Base-by-base conservation (phyloP, 805 yeast genomes). In the Candida vaughaniae region DNA sequence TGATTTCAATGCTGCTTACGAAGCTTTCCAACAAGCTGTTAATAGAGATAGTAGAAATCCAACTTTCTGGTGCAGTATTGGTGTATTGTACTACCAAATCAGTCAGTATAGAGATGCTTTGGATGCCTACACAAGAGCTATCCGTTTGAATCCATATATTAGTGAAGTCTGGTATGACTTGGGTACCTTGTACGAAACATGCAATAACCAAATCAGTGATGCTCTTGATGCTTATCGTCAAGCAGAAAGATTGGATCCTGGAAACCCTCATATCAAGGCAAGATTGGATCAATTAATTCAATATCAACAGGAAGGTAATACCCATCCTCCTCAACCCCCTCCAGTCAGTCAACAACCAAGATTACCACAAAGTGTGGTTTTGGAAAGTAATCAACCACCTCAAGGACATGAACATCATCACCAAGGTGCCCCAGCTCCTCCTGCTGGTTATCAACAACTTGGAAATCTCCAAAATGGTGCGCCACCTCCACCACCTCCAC, bases 121-220 rank as follows among this genome's bases (percentile, higher is more conserved):
- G 46, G 98, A 93, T 60, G 99, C 99, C 11, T 93, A 93, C 66
- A 90, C 98, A 6, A 73, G 98, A 38, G 99, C 99, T 8, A 93
- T 93, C 43, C 75, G 97, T 51, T 76, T 93, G 53, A 93, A 93
- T 52, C 99, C 99, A 11, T 90, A 90, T 68, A 85, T 93, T 48
- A 80, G 93, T 42, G 99, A 93, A 63, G 99, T 93, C 17, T 93
- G 99, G 99, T 93, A 93, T 64, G 99, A 93, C 64, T 75, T 93
- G 56, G 99, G 99, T 41, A 93, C 98, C 5, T 69, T 93, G 28
- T 93, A 93, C 61, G 99, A 93, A 64, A 88, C 97, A 23, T 93
- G 99, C 67, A 93, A 90, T 64, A 90, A 91, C 65, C 99, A 93
- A 65, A 76, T 89, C 42, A 77, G 82, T 42, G 99, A 93, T 60